Percentiles rank a stretch among this genome's conserved stretches.
Conservation (phyloP, 176 grass and related monocot genomes). For the Triticum monococcum region DNA sequence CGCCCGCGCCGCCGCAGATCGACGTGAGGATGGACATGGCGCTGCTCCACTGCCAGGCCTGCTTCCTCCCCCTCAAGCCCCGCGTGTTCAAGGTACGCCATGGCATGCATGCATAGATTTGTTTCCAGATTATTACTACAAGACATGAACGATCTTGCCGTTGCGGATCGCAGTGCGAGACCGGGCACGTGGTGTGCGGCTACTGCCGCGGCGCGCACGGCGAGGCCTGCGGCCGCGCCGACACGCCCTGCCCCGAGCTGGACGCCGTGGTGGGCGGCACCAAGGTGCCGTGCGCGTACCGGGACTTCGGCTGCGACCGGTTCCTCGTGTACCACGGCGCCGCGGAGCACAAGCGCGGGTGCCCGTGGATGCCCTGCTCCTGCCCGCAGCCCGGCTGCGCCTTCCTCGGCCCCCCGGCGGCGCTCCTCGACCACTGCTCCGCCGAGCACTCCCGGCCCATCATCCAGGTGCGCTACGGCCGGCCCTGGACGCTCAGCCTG, state of each 20-base stretch:
- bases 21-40: background rate
- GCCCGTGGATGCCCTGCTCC: background rate
- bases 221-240: background rate
- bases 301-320: background rate
- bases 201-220: background rate
- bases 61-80: slow-evolving; percentile 22
- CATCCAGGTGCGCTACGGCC: slow-evolving; percentile 1
- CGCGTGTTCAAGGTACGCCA: slow-evolving; percentile 17
- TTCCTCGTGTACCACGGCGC: background rate
- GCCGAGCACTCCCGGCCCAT: background rate
- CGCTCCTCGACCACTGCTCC: background rate
- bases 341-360: background rate
- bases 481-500: background rate
- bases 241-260: background rate
- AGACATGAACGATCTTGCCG: background rate
- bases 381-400: slow-evolving; percentile 23
- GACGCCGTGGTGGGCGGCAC: background rate
- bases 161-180: background rate
- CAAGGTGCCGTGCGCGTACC: slow-evolving; percentile 10
- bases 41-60: slow-evolving; percentile 10
- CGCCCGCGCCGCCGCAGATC: background rate
- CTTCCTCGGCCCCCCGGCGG: background rate
- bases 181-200: slow-evolving; percentile 14
- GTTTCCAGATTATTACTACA: background rate
- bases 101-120: background rate